phyloP scores from a whole-genome alignment of 768 basidiomycete genomes.

The Mycena chlorophos region DNA sequence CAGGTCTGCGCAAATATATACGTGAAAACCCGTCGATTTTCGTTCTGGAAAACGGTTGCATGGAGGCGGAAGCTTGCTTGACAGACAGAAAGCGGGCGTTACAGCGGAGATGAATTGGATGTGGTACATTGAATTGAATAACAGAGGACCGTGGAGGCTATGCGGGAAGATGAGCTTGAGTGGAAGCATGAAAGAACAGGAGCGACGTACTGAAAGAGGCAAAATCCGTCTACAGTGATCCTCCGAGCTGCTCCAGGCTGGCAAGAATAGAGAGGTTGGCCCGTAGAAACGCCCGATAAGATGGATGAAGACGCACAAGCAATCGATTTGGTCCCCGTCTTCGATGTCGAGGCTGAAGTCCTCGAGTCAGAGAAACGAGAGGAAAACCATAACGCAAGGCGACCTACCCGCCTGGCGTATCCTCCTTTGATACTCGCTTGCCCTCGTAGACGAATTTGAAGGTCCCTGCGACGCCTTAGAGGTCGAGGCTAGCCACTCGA shows the following conservation, averaged over 20 bases:
- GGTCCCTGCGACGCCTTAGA: slow-evolving; percentile 46
- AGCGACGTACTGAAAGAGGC: background rate
- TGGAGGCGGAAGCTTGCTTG: background rate
- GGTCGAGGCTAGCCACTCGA: slow-evolving; percentile 5
- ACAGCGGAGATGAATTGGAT: background rate
- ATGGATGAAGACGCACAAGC: slow-evolving; percentile 12
- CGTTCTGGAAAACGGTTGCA: no score
- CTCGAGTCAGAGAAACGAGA: slow-evolving; percentile 25
- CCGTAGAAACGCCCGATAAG: background rate
- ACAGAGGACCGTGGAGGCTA: background rate
- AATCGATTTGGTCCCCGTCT: slow-evolving; percentile 62
- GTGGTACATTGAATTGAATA: background rate
- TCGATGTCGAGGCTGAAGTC: slow-evolving; percentile 52
- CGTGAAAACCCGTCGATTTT: no score
- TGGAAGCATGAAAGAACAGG: background rate
- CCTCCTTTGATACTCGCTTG: slow-evolving; percentile 43
- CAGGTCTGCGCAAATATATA: no score
- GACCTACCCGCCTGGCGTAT: slow-evolving; percentile 57
- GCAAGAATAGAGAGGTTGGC: background rate
- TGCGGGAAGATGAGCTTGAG: background rate
- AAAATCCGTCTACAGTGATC: background rate
- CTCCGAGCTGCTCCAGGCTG: slow-evolving; percentile 20
- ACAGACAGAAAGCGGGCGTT: background rate
- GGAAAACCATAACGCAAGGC: background rate
- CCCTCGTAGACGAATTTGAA: slow-evolving; percentile 65